Evolutionary conservation across 805 yeast genomes (phyloP), one percentile per base, ranked within the genome.

Genomic region (Peterozyma toletana): DNA sequence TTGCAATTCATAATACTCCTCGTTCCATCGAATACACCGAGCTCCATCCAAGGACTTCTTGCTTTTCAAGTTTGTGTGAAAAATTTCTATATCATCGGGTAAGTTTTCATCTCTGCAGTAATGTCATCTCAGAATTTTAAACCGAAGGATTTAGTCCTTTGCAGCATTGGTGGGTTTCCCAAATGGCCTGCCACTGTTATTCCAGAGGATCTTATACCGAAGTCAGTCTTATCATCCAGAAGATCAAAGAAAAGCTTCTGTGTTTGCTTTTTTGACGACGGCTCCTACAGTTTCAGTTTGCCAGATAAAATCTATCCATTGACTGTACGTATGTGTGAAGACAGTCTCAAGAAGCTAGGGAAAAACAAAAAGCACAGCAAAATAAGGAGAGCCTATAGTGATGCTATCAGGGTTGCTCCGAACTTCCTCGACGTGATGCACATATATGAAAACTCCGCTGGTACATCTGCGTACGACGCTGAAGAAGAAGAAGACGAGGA

Each of bases 161-260:
- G 75, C 39, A 70, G 69, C 46, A 64, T 70, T 67, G 61, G 64
- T 13, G 64, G 70, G 15, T 72, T 59, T 50, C 71, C 73, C 1
- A 66, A 69, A 13, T 73, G 78, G 78, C 78, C 78, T 7, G 68
- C 74, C 11, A 67, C 71, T 39, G 67, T 73, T 63, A 68, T 74
- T 35, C 50, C 52, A 16, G 46, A 40, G 15, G 46, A 43, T 13
- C n/a, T 33, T n/a, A 35, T 48, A 2, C 52, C 76, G 2, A 49
- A 52, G 16, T 58, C 56, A 33, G 53, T 64, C 52, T 61, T 67
- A 13, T 71, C 73, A 1, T 57, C 29, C 61, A 66, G 53, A 63
- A 33, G 36, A n/a, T 27, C 35, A 3, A 40, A 38, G 17, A 44
- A 67, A 15, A 62, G 60, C 30, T 56, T 52, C 47, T 70, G 74